Evolutionary conservation across 2,329 filamentous ascomycete genomes (phyloP), one percentile per base, ranked within the genome.

Genomic region (Epicoccum sorghinum): DNA sequence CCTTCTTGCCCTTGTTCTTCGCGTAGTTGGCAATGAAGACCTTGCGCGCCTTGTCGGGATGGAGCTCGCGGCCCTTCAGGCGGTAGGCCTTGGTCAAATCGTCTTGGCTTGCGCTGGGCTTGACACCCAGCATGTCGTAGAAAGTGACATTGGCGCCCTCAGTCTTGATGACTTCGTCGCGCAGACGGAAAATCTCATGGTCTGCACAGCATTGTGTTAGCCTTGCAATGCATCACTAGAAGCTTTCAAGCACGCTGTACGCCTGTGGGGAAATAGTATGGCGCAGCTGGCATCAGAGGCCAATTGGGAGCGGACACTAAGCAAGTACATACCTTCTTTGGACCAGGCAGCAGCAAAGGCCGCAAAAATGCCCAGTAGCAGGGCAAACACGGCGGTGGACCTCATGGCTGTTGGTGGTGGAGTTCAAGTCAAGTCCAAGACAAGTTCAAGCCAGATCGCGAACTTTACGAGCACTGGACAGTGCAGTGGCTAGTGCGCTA

Each of bases 41-140:
- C 76, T 93, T 90, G 76, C 89, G 91, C 67, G 93, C 93, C 81
- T 98, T 99, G 85, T 99, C 95, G 1, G 95, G 95, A 75, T 99
- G 95, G 42, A 97, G 82, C 47, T 85, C 82, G 61, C 88, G 85
- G 40, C 92, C 89, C 78, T 89, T 91, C 79, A 93, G 92, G 79
- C 91, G 90, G 82, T 96, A 96, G 67, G 92, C 93, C 77, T 95
- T 96, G 80, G 88, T 92, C 78, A 99, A 89, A 59, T 96, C 91
- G 60, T 96, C 91, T 63, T 90, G 87, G 65, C 83, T 89, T 57
- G 92, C 93, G 54, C 82, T 83, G 55, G 86, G 80, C 45, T 83
- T 80, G 61, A 96, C 84, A 68, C 89, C 92, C 59, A 99, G 82
- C 78, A 96, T 95, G 72, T 96, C 81, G 84, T 99, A 99, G 78